Percentiles rank a stretch among this genome's conserved stretches.
These are phyloP conservation scores for Alisma plantagoaquatica DNA, from an alignment of 106 monocot genomes.

Conservation along the genomic window DNA sequence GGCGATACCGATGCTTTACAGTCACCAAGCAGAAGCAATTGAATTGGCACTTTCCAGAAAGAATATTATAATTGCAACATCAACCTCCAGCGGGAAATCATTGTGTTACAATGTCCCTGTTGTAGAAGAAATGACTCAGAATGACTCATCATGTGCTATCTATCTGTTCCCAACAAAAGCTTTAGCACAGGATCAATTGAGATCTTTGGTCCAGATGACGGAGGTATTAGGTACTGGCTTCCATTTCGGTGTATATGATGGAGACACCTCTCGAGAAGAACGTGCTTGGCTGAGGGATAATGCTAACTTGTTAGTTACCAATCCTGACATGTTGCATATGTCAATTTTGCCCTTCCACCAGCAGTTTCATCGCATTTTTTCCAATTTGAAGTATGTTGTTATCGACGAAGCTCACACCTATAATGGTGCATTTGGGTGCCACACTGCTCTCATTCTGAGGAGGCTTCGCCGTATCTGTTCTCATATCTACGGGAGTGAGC, in stretches of 20 bases:
- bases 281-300: slow-evolving; percentile 63
- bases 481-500: slow-evolving; percentile 72
- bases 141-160: slow-evolving; percentile 47
- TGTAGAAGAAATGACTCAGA: slow-evolving; percentile 44
- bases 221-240: slow-evolving; percentile 26
- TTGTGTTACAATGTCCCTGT: slow-evolving; percentile 85
- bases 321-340: slow-evolving; percentile 93
- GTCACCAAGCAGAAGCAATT: not conserved
- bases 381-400: slow-evolving; percentile 79
- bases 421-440: slow-evolving; percentile 96
- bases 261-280: slow-evolving; percentile 59
- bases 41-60: slow-evolving; percentile 36
- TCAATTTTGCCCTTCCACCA: slow-evolving; percentile 85
- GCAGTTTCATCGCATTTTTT: slow-evolving; percentile 62
- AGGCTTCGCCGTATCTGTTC: slow-evolving; percentile 72
- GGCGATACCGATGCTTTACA: no score
- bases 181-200: slow-evolving; percentile 90
- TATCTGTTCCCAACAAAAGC: slow-evolving; percentile 97
- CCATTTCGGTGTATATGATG: slow-evolving; percentile 73
- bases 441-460: slow-evolving; percentile 72
- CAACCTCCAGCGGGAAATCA: slow-evolving; percentile 94
- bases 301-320: slow-evolving; percentile 85
- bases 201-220: slow-evolving; percentile 63
- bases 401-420: slow-evolving; percentile 93
- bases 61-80: slow-evolving; percentile 68